Percentiles rank a stretch among this genome's conserved stretches.
Conservation (phyloP, 106 monocot genomes). For the Cymbidium sinense region DNA sequence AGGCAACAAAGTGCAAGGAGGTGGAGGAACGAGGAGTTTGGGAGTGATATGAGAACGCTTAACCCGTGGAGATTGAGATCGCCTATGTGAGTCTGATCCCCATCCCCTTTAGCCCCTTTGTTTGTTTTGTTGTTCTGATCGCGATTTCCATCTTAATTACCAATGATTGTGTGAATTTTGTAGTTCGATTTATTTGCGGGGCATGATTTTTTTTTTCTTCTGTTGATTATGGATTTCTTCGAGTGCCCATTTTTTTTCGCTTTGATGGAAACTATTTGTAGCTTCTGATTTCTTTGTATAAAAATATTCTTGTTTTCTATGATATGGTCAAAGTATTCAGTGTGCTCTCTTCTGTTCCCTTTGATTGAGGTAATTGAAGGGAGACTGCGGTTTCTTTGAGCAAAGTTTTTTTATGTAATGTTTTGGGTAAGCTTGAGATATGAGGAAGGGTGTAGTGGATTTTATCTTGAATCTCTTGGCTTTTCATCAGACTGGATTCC, state of each 20-base stretch:
- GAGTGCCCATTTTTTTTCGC: no score
- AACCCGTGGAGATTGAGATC: slow-evolving; percentile 67
- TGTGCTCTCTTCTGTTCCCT: no score
- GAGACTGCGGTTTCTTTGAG: no score
- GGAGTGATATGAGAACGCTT: slow-evolving; percentile 30
- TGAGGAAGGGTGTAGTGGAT: background rate
- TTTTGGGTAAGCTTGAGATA: background rate
- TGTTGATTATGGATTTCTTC: background rate
- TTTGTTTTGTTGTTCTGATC: background rate
- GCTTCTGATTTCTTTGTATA: no score
- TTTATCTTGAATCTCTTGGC: no score
- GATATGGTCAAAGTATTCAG: no score
- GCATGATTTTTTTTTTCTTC: background rate
- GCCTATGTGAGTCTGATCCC: slow-evolving; percentile 40
- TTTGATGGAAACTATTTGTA: no score
- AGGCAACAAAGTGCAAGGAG: slow-evolving; percentile 9
- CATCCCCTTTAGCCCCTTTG: background rate
- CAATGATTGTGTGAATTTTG: background rate
- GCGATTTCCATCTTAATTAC: background rate
- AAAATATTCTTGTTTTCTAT: no score
- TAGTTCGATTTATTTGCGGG: background rate
- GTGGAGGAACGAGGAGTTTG: slow-evolving; percentile 62
- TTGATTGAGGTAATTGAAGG: background rate
- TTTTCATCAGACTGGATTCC: background rate
- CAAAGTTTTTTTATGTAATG: no score